Evolutionary conservation across 495 filamentous ascomycete species (phyloP), one percentile per base, ranked within the genome.

Genomic region (Aspergillus carlsbadensis): DNA sequence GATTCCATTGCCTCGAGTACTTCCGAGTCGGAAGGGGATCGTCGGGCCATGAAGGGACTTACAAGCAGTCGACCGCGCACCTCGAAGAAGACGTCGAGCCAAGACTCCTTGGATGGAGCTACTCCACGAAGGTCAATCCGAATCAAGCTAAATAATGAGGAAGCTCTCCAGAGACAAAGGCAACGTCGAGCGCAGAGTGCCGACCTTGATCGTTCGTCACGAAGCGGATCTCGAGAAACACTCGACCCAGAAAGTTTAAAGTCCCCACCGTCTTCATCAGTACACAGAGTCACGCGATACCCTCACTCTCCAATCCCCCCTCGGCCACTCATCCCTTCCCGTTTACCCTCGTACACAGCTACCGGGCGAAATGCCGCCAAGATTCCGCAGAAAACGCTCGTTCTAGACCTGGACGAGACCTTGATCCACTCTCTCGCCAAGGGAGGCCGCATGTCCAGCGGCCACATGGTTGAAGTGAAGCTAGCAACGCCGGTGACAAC

Each of bases 401-500:
- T 98, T 61, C 79, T 98, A 24, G 94, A 98, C 68, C 83, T 98
- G 14, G 94, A 98, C 69, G 94, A 98, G 66, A 98, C 94, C 0
- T 76, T 98, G 49, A 98, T 98, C 64, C 94, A 98, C 75, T 96
- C 91, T 68, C 87, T 97, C 73, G 91, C 93, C 42, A 97, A 96
- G 69, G 94, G 94, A 24, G 92, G 93, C 34, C 84, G 92, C 37
- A 97, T 96, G 91, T 90, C 87, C 61, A 92, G 89, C 22, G 94
- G 94, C 20, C 95, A 98, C 72, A 98, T 98, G 94, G 93, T 98
- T 31, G 94, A 98, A 74, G 94, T 98, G 61, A 94, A 93, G 64
- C 81, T 98, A 45, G 84, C 87, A 62, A 76, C 82, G 50, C 75
- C 81, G 13, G 73, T 83, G 60, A 82, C 82, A 17, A 79, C 83